These are phyloP conservation scores for Lignosus rhinocerotis DNA, from an alignment of 1,284 basidiomycete genomes.

Conservation along the genomic window DNA sequence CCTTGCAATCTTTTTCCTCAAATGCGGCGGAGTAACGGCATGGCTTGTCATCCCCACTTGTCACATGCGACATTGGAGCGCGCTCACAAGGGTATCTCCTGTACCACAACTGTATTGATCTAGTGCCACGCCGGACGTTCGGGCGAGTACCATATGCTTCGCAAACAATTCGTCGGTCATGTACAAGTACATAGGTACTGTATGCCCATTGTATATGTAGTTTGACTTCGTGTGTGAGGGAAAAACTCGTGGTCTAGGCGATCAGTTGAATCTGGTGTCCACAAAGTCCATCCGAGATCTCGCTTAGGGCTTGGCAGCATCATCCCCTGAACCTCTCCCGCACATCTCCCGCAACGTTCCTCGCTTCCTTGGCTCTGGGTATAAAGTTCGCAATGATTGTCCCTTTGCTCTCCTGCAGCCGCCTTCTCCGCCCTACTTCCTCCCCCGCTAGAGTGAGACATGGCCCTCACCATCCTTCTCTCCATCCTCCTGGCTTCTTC, in stretches of 20 bases:
- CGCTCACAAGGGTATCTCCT: not conserved
- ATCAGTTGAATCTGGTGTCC: not conserved
- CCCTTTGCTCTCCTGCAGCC: not conserved
- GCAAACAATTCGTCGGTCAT: no score
- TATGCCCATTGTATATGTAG: no score
- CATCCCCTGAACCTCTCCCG: not conserved
- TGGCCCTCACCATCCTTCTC: slow-evolving; percentile 8
- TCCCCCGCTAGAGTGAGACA: slow-evolving; percentile 9
- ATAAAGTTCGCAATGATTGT: slow-evolving; percentile 3
- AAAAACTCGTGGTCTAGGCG: not conserved
- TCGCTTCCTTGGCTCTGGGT: not conserved
- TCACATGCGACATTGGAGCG: not conserved
- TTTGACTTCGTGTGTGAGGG: not conserved
- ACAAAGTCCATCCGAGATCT: not conserved
- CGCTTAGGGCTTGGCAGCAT: not conserved
- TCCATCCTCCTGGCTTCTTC: slow-evolving; percentile 5
- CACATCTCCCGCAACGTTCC: not conserved
- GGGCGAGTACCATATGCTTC: no score
- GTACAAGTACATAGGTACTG: no score
- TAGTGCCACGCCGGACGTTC: not conserved
- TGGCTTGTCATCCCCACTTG: not conserved
- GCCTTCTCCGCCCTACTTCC: slow-evolving; percentile 3
- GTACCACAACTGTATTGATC: not conserved
- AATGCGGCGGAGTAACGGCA: not conserved
- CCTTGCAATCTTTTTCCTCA: no score